These are phyloP conservation scores for Omphalotus guepiniiformis DNA, from an alignment of 768 basidiomycete genomes.

Conservation along the genomic window DNA sequence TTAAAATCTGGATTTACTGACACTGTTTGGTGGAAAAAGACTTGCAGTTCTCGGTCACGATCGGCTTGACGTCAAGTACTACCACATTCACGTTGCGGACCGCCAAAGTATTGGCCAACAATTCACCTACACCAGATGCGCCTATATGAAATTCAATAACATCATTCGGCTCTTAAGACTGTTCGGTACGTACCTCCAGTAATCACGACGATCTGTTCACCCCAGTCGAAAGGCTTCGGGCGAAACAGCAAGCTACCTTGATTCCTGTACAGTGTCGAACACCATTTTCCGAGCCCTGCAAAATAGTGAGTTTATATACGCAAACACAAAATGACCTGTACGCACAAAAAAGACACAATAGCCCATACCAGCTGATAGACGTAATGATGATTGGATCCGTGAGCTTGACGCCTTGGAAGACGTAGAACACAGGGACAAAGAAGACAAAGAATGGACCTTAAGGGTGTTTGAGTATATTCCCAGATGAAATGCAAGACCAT, in stretches of 20 bases:
- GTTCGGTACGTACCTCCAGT: constrained; percentile 68
- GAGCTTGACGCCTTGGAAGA: constrained; percentile 60
- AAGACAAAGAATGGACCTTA: constrained; percentile 82
- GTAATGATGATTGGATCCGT: constrained; percentile 48
- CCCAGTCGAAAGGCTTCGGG: constrained; percentile 71
- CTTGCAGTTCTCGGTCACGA: constrained; percentile 70
- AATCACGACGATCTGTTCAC: constrained; percentile 82
- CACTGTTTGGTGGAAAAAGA: not conserved
- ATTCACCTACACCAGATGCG: constrained; percentile 83
- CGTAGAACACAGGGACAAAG: constrained; percentile 75
- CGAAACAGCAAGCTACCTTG: constrained; percentile 61
- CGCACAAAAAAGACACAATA: constrained; percentile 67
- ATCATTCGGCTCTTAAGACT: not conserved
- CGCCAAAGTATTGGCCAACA: constrained; percentile 84
- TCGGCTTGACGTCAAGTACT: constrained; percentile 80
- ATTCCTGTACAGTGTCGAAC: constrained; percentile 70
- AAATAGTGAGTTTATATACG: not conserved
- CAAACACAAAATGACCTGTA: not conserved
- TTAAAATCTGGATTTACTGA: constrained; percentile 2
- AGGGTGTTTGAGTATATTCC: not conserved
- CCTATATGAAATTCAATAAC: constrained; percentile 39
- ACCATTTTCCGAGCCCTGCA: constrained; percentile 67
- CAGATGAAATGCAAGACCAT: constrained; percentile 7
- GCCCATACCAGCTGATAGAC: constrained; percentile 52
- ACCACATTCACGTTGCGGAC: constrained; percentile 78